These are phyloP conservation scores for Aspergillus ochraceoroseus DNA, from an alignment of 2,329 filamentous ascomycete species.

Conservation along the genomic window DNA sequence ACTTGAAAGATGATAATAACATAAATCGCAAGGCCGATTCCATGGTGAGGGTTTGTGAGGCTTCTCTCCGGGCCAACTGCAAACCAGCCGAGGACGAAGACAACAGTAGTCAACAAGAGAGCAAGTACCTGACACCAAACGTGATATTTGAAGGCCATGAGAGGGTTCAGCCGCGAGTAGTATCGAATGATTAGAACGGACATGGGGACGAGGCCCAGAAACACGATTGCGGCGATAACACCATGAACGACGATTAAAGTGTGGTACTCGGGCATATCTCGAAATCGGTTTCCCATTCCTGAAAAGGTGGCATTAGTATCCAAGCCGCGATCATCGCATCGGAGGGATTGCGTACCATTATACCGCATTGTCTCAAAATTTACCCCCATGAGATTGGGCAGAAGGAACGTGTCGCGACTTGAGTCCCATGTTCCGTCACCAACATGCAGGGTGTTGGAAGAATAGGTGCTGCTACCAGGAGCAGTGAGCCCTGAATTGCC, in stretches of 20 bases:
- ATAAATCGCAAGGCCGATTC: conserved; percentile 61
- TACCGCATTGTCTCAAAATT: conserved; percentile 64
- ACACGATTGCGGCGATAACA: conserved; percentile 56
- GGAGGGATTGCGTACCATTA: conserved; percentile 53
- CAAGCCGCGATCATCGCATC: too few species aligned
- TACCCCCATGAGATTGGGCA: conserved; percentile 60
- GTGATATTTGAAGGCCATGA: conserved; percentile 55
- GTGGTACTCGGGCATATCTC: conserved; percentile 55
- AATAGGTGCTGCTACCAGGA: conserved; percentile 58
- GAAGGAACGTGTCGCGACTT: conserved; percentile 57
- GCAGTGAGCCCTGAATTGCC: conserved; percentile 46
- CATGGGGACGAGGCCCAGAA: conserved; percentile 56
- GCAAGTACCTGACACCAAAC: conserved; percentile 61
- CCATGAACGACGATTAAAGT: conserved; percentile 56
- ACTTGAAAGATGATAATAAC: conserved; percentile 56
- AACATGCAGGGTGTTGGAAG: conserved; percentile 58
- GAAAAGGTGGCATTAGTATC: too few species aligned
- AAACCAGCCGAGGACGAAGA: conserved; percentile 59
- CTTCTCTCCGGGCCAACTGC: conserved; percentile 58
- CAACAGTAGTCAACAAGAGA: conserved; percentile 56
- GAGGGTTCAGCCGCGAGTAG: conserved; percentile 52
- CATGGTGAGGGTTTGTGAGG: conserved; percentile 62
- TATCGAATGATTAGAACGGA: conserved; percentile 59
- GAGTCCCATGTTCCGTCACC: conserved; percentile 64
- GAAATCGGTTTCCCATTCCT: conserved; percentile 65